Conservation (phyloP, 2,329 filamentous ascomycete genomes). For the Alternaria gansuensis region DNA sequence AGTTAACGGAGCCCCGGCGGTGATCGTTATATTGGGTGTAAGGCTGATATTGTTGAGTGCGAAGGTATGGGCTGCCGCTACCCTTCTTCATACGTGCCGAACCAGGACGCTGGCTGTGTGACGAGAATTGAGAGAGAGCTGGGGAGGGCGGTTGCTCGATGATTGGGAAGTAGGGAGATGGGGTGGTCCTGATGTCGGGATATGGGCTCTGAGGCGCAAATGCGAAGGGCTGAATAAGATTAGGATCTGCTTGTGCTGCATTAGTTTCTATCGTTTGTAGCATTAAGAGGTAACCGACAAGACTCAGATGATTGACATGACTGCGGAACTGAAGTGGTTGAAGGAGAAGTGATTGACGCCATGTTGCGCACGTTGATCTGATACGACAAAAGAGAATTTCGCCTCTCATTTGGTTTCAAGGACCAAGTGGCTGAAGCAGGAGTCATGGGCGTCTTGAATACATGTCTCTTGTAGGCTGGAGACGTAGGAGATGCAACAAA, state of each 20-base stretch:
- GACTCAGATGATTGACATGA: conserved; percentile 37
- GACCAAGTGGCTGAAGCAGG: conserved; percentile 54
- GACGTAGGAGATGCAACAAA: conserved; percentile 30
- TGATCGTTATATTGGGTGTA: conserved; percentile 59
- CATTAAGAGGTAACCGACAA: conserved; percentile 52
- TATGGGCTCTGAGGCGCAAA: conserved; percentile 55
- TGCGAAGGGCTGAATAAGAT: conserved; percentile 64
- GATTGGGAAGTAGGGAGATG: conserved; percentile 54
- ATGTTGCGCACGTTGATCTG: conserved; percentile 34
- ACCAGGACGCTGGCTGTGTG: conserved; percentile 55
- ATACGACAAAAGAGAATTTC: conserved; percentile 44
- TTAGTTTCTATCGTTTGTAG: conserved; percentile 22
- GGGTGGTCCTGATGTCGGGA: conserved; percentile 52
- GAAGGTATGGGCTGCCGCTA: conserved; percentile 73
- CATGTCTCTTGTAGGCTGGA: conserved; percentile 24
- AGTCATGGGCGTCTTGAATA: conserved; percentile 47
- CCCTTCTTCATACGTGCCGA: conserved; percentile 59
- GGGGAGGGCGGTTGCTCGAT: conserved; percentile 68
- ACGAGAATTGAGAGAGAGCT: conserved; percentile 65
- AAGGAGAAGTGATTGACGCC: conserved; percentile 17
- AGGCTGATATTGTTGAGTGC: conserved; percentile 63
- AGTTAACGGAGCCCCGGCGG: conserved; percentile 74
- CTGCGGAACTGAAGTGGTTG: neutral
- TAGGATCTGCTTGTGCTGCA: conserved; percentile 61
- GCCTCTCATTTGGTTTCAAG: conserved; percentile 26